Conservation (phyloP, 2,329 filamentous ascomycete species). For the Xylariaceae sp. region DNA sequence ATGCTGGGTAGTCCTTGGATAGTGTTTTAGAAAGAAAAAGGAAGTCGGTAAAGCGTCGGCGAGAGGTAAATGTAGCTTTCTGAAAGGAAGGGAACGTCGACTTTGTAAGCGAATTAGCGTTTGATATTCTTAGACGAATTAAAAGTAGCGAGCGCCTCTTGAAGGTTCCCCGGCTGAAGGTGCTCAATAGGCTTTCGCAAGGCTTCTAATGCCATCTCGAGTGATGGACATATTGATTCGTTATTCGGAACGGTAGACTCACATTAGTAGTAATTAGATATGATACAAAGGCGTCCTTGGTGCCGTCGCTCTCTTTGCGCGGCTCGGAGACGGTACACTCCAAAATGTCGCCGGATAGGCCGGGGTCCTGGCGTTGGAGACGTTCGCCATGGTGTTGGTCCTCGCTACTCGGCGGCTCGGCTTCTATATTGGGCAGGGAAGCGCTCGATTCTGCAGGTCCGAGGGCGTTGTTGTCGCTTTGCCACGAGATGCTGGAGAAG, state of each 20-base stretch:
- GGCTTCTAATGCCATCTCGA: no score
- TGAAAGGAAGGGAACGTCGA: conserved; percentile 95
- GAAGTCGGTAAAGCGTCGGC: conserved; percentile 96
- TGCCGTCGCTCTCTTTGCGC: conserved; percentile 94
- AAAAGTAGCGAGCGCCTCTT: neutral
- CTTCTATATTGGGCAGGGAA: conserved; percentile 34
- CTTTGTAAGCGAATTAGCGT: conserved; percentile 51
- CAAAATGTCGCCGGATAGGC: conserved; percentile 74
- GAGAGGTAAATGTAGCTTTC: conserved; percentile 76
- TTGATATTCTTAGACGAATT: neutral
- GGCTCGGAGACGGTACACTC: conserved; percentile 84
- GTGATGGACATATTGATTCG: neutral
- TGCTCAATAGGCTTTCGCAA: no score
- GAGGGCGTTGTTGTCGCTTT: conserved; percentile 62
- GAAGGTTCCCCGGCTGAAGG: neutral
- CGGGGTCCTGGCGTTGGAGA: conserved; percentile 55
- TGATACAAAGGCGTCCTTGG: conserved; percentile 95
- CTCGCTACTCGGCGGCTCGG: conserved; percentile 36
- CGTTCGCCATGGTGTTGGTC: conserved; percentile 52
- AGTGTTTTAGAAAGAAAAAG: conserved; percentile 94
- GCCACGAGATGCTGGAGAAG: conserved; percentile 84
- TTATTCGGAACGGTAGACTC: conserved; percentile 31
- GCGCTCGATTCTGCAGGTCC: conserved; percentile 35
- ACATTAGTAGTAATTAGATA: conserved; percentile 93
- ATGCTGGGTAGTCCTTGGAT: conserved; percentile 84